Evolutionary conservation across 1,284 basidiomycete species (phyloP).

Genomic region (Takashimella tepidaria): DNA sequence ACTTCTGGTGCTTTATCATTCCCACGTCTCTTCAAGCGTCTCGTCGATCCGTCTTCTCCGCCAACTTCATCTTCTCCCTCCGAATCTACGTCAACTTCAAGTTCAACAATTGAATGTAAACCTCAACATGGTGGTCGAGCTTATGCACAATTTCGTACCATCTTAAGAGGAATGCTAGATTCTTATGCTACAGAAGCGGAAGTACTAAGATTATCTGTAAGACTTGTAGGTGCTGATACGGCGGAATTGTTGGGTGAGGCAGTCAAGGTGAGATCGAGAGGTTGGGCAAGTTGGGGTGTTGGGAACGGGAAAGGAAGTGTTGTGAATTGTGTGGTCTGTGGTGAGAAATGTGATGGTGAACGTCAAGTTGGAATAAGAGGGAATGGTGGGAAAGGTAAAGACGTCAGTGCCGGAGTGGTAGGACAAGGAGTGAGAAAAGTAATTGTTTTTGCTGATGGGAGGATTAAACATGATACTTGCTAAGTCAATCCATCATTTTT

Average conservation of each 20-base stretch:
- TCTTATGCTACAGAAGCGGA: constrained; percentile 89
- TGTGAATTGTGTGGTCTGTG: neutral
- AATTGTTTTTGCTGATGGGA: neutral
- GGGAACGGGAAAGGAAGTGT: too few relatives aligned
- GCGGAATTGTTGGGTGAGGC: neutral
- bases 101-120: too few relatives aligned
- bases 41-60: constrained; percentile 57
- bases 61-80: constrained; percentile 27
- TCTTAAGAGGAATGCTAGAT: constrained; percentile 89
- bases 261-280: neutral
- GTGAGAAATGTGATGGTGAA: neutral
- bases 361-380: neutral
- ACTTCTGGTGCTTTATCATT: constrained; percentile 80
- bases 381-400: neutral
- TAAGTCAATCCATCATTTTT: neutral
- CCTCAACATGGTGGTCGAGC: constrained; percentile 46
- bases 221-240: constrained; percentile 69
- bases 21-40: constrained; percentile 81
- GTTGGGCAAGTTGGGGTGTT: neutral
- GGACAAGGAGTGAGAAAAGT: neutral
- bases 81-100: constrained; percentile 45
- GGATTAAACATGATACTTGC: neutral
- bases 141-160: constrained; percentile 86
- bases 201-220: constrained; percentile 80
- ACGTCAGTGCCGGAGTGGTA: neutral